Evolutionary conservation across 331 rosid genomes (phyloP), one percentile per base, ranked within the genome.

Genomic region (Malus hybrid): DNA sequence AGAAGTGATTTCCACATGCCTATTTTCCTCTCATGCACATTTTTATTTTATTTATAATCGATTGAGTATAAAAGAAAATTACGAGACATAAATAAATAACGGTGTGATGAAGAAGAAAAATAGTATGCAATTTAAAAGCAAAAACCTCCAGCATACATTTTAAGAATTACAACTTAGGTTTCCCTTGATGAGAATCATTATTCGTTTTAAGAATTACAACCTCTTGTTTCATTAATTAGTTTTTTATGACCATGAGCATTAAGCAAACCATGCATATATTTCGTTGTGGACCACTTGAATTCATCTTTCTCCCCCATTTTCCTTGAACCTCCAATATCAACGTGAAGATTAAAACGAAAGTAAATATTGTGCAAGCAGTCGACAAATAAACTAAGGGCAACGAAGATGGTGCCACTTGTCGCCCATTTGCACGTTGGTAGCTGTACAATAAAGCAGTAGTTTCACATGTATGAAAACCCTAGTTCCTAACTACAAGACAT

Each of bases 381-480:
- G 20, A 63, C 20, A 46, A 57, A 67, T 42, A 15, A 59, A 73
- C 54, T 10, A 24, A 72, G 77, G 46, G 74, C 46, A 73, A 78
- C 74, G 80, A 80, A 65, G 74, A 79, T 77, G 79, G 61, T 79
- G 86, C 86, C 86, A 78, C 85, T 54, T 69, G 82, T 79, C 83
- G 85, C 69, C 83, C 79, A 80, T 72, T 80, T 80, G 80, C 71
- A 14, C 14, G 31, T 50, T 64, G 80, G 39, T 39, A 50, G 67
- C 33, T 71, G 80, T 68, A 34, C 34, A 29, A 62, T 71, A 80
- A 67, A 77, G 79, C 61, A 34, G 71, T 16, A 24, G 5, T 24
- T 18, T 48, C 29, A 12, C 15, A 52, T 16, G 6, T 36, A 69
- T 44, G n/a, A 46, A 74, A 74, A 69, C 73, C 75, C 77, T 68